Conservation (phyloP, 73 alveolate species). For the Paramecium caudatum region DNA sequence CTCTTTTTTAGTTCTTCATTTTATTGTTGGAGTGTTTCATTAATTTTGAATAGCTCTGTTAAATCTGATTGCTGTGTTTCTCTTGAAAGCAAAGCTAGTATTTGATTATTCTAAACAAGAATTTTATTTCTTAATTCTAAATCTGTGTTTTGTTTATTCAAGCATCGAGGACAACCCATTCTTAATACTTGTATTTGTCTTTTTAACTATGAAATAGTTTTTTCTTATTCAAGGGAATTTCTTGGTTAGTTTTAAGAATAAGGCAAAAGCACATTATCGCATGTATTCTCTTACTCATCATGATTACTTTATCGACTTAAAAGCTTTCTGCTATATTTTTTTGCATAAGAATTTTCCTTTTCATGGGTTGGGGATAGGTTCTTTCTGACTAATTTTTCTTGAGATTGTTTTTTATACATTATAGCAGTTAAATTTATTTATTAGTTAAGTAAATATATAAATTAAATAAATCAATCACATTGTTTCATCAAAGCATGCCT, state of each 20-base stretch:
- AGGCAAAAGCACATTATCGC: background rate
- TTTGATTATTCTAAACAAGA: conserved; percentile 4
- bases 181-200: background rate
- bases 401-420: background rate
- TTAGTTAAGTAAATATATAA: background rate
- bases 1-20: conserved; percentile 4
- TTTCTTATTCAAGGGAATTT: background rate
- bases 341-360: conserved; percentile 19
- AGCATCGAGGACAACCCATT: conserved; percentile 38
- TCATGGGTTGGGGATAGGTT: conserved; percentile 17
- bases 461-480: too few species aligned
- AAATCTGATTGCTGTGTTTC: conserved; percentile 15
- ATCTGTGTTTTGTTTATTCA: conserved; percentile 29
- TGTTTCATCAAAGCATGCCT: too few species aligned
- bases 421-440: background rate
- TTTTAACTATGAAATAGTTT: background rate
- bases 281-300: background rate
- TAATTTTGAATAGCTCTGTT: background rate
- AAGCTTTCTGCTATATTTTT: conserved; percentile 27
- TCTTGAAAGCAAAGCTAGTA: background rate
- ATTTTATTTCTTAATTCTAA: conserved; percentile 23
- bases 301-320: conserved; percentile 15
- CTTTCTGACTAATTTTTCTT: background rate
- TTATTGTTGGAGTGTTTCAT: background rate
- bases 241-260: background rate